A percentile compares a stretch with the other conserved stretches of the same genome.
These are phyloP conservation scores for Silene uniflora DNA, from an alignment of 148 eudicot genomes.

Conservation along the genomic window DNA sequence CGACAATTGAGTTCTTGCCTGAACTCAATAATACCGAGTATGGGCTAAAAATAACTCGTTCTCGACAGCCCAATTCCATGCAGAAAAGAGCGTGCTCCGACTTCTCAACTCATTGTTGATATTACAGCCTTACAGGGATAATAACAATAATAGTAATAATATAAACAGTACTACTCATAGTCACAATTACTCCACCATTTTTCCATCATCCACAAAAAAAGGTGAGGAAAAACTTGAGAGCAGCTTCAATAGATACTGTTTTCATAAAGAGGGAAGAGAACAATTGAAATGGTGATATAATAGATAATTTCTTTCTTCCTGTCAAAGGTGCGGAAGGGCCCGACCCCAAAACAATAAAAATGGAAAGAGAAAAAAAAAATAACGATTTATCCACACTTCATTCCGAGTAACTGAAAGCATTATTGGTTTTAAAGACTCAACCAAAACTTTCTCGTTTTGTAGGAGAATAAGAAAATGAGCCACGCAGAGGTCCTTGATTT, in stretches of 20 bases:
- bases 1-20: not conserved
- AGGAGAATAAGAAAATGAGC: not conserved
- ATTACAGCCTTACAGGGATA: not conserved
- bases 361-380: not conserved
- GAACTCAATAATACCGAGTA: too few relatives aligned
- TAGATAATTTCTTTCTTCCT: constrained; percentile 6
- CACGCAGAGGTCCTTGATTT: not conserved
- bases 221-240: not conserved
- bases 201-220: not conserved
- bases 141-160: too few relatives aligned
- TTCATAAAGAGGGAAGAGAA: not conserved
- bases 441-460: constrained; percentile 18
- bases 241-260: not conserved
- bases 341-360: not conserved
- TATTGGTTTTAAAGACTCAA: constrained; percentile 3
- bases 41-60: too few relatives aligned
- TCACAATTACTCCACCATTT: not conserved
- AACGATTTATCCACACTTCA: constrained; percentile 3
- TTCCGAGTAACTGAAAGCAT: constrained; percentile 16
- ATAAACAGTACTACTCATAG: not conserved
- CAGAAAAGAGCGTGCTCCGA: not conserved
- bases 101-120: not conserved
- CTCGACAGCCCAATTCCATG: not conserved
- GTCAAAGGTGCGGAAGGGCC: not conserved
- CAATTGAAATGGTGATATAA: not conserved